A percentile compares a stretch with the other conserved stretches of the same genome.
phyloP scores from a whole-genome alignment of 495 filamentous ascomycete genomes.

The Viridothelium virens region DNA sequence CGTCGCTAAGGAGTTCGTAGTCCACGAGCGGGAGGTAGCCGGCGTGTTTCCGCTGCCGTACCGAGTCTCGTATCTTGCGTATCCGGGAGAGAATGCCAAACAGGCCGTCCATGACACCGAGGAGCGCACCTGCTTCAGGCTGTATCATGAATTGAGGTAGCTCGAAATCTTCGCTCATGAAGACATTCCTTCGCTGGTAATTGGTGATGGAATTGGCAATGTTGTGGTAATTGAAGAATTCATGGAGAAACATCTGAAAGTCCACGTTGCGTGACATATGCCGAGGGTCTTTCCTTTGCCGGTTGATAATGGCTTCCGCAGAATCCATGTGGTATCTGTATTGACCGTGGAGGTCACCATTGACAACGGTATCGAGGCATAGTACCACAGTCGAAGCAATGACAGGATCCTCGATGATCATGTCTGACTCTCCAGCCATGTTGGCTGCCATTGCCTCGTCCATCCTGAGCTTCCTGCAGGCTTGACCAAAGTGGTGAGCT shows the following conservation, averaged over 20 bases:
- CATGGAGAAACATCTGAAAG: constrained; percentile 64
- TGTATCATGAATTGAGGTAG: constrained; percentile 66
- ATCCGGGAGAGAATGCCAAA: constrained; percentile 76
- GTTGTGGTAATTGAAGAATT: constrained; percentile 90
- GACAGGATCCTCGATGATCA: constrained; percentile 44
- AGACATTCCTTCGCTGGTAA: constrained; percentile 45
- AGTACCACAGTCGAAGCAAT: constrained; percentile 75
- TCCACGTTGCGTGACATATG: constrained; percentile 25
- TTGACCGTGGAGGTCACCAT: constrained; percentile 67
- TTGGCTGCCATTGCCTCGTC: constrained; percentile 34
- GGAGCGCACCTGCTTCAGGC: constrained; percentile 60
- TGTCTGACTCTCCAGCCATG: constrained; percentile 39
- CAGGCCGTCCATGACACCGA: constrained; percentile 82
- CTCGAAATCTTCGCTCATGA: constrained; percentile 53
- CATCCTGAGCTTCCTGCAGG: constrained; percentile 50
- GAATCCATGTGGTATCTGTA: constrained; percentile 75
- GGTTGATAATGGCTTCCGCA: constrained; percentile 65
- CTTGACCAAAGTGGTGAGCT: constrained; percentile 52
- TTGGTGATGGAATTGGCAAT: constrained; percentile 73
- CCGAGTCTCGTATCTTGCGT: constrained; percentile 66
- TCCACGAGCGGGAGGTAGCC: constrained; percentile 64
- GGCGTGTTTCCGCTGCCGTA: constrained; percentile 57
- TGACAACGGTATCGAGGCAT: constrained; percentile 70
- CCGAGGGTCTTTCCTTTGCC: constrained; percentile 46
- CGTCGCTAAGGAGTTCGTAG: constrained; percentile 64